Percentiles rank a stretch among this genome's conserved stretches.
These are phyloP conservation scores for Blumeria graminis DNA, from an alignment of 2,329 filamentous ascomycete species.

Conservation along the genomic window DNA sequence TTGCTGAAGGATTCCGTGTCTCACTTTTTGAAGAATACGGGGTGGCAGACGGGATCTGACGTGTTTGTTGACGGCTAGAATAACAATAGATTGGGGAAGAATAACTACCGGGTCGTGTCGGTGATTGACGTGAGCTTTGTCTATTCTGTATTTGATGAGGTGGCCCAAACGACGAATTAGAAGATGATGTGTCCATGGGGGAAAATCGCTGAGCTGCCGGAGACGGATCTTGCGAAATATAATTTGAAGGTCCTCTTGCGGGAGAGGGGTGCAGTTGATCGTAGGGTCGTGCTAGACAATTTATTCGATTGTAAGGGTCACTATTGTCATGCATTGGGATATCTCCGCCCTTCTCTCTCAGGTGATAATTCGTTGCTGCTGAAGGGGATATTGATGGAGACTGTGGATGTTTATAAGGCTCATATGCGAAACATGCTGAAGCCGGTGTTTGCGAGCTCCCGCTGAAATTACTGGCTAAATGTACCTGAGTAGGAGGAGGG, in stretches of 20 bases:
- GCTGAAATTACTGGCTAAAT: conserved; percentile 23
- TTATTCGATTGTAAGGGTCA: conserved; percentile 65
- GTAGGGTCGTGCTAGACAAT: conserved; percentile 60
- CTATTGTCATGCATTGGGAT: conserved; percentile 67
- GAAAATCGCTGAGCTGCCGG: conserved; percentile 80
- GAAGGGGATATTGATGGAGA: conserved; percentile 31
- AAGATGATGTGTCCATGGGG: conserved; percentile 76
- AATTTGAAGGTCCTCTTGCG: conserved; percentile 32
- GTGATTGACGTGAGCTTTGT: conserved; percentile 44
- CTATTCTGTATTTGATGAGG: conserved; percentile 26
- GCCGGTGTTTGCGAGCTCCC: conserved; percentile 20
- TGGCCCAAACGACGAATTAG: conserved; percentile 52
- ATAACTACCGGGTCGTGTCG: conserved; percentile 43
- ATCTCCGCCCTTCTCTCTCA: conserved; percentile 51
- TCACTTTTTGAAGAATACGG: conserved; percentile 44
- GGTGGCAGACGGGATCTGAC: conserved; percentile 51
- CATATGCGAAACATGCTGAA: conserved; percentile 39
- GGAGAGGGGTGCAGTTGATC: conserved; percentile 45
- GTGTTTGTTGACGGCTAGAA: conserved; percentile 19
- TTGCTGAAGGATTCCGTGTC: conserved; percentile 46
- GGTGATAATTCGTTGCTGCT: conserved; percentile 26
- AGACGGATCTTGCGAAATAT: conserved; percentile 50
- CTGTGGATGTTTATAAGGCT: conserved; percentile 31
- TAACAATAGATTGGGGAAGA: conserved; percentile 34
- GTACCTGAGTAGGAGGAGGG: conserved; percentile 22